Evolutionary conservation across 305 asterid species (phyloP).

Genomic region (Ruellia speciosa): DNA sequence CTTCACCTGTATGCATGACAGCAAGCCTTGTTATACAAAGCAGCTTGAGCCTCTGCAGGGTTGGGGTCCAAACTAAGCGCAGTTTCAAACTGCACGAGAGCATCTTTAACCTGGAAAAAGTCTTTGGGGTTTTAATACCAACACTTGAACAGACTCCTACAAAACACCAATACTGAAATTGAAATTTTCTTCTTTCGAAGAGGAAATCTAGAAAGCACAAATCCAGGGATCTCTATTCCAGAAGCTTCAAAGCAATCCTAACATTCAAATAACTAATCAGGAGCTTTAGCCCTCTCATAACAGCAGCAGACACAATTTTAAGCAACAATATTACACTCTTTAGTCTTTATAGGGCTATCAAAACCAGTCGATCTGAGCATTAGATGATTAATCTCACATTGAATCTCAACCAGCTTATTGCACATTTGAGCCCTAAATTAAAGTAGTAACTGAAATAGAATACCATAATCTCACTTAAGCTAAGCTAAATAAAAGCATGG

Average conservation of each 20-base stretch:
- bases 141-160: slow-evolving; percentile 12
- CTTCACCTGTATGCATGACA: slow-evolving; percentile 88
- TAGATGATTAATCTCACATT: not conserved
- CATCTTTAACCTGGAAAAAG: slow-evolving; percentile 73
- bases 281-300: not conserved
- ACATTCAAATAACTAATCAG: not conserved
- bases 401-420: not conserved
- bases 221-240: slow-evolving; percentile 9
- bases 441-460: not conserved
- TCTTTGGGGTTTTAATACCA: not conserved
- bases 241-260: slow-evolving; percentile 9
- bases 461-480: no score
- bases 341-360: no score
- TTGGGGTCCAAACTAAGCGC: slow-evolving; percentile 85
- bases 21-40: slow-evolving; percentile 90
- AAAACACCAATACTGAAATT: slow-evolving; percentile 7
- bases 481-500: not conserved
- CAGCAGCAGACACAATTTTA: no score
- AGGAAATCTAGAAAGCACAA: slow-evolving; percentile 11
- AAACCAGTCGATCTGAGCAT: not conserved
- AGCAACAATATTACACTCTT: no score
- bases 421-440: not conserved
- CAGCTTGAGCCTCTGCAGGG: slow-evolving; percentile 79
- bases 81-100: slow-evolving; percentile 69
- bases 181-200: slow-evolving; percentile 8